Conservation (phyloP, 495 filamentous ascomycete species). For the Hapsidospora chrysogenum region DNA sequence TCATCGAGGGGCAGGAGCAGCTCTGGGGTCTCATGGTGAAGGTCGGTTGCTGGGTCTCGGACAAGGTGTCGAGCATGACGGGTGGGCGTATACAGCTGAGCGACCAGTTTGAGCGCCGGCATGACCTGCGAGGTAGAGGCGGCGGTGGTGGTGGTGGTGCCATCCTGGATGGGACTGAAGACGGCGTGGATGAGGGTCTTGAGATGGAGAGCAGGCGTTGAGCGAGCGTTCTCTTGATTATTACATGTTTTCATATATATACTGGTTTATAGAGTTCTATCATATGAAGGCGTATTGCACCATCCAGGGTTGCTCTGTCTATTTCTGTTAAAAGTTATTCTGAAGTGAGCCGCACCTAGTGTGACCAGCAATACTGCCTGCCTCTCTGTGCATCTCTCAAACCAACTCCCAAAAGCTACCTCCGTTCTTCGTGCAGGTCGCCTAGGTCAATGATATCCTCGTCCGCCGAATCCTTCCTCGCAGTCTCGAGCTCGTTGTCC, state of each 20-base stretch:
- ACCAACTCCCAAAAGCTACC: not conserved
- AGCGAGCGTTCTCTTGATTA: no score
- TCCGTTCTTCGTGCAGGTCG: not conserved
- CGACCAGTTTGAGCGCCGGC: constrained; percentile 11
- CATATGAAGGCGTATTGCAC: no score
- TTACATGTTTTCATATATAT: not conserved
- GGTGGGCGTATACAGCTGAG: constrained; percentile 32
- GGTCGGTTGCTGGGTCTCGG: constrained; percentile 37
- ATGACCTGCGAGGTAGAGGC: constrained; percentile 8
- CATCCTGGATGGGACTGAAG: constrained; percentile 51
- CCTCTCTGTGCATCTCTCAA: no score
- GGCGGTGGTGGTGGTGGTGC: no score
- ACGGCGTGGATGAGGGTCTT: constrained; percentile 36
- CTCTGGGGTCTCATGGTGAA: constrained; percentile 49
- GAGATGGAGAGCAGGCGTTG: constrained; percentile 48
- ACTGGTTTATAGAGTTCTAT: not conserved
- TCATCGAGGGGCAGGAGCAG: constrained; percentile 39
- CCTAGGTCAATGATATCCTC: constrained; percentile 10
- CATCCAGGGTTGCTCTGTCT: no score
- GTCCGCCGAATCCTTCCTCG: constrained; percentile 1
- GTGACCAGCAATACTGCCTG: not conserved
- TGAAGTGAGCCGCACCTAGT: not conserved
- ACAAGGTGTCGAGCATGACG: constrained; percentile 26
- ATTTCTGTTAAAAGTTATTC: not conserved
- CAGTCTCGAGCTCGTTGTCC: not conserved